These are phyloP conservation scores for Magnusiomyces tetraspermus DNA, from an alignment of 1,139 yeast genomes.

Conservation along the genomic window DNA sequence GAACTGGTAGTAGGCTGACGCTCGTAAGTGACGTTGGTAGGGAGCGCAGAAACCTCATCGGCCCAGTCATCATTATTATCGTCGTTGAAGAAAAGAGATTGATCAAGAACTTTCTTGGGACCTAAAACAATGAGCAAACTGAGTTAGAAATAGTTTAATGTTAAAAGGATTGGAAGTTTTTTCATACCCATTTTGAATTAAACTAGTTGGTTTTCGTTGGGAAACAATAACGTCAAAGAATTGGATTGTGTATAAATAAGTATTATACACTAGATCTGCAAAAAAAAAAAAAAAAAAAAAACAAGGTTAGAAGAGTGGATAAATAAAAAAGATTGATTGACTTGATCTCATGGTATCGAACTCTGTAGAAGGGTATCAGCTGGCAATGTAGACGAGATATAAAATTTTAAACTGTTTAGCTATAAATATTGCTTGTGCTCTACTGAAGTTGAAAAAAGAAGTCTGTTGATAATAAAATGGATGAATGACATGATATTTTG, in stretches of 20 bases:
- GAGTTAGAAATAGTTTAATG: not conserved
- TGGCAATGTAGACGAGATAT: too few species aligned
- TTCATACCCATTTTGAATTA: slow-evolving; percentile 1
- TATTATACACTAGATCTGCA: slow-evolving; percentile 2
- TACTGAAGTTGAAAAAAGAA: too few species aligned
- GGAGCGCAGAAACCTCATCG: slow-evolving; percentile 15
- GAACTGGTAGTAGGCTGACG: not conserved
- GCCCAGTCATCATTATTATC: slow-evolving; percentile 11
- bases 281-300: not conserved
- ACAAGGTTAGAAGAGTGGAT: too few species aligned
- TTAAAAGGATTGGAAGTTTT: not conserved
- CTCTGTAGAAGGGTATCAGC: too few species aligned
- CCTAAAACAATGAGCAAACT: not conserved
- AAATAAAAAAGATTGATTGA: not conserved
- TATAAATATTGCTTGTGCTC: too few species aligned
- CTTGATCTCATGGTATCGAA: not conserved
- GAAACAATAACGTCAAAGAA: not conserved
- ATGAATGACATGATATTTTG: too few species aligned
- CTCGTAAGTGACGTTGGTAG: slow-evolving; percentile 9
- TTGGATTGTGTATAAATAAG: not conserved
- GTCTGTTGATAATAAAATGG: too few species aligned
- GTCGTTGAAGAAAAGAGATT: slow-evolving; percentile 1
- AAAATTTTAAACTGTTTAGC: too few species aligned
- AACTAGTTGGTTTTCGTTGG: not conserved
- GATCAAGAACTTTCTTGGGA: slow-evolving; percentile 10